Base-by-base conservation (phyloP, 139 green algal species). In the Zygnema circumcarinatum region DNA sequence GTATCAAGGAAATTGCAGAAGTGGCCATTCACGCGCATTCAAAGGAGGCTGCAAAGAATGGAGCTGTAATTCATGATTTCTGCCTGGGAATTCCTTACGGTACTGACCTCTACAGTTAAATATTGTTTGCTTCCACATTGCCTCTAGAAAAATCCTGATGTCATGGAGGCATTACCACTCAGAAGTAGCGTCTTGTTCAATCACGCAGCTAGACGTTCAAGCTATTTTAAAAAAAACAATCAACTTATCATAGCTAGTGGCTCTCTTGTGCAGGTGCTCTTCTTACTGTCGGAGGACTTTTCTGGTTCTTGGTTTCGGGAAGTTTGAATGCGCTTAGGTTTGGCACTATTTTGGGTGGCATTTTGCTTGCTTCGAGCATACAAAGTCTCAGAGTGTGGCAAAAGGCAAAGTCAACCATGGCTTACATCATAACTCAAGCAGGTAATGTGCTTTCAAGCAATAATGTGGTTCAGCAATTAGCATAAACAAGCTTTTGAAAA, bases 51-150 rank as follows among this genome's bases (percentile, higher is more conserved):
- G 53, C 41, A 7, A 81, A 32, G 32, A 32, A 56, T 32, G 84
- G 84, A n/a, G 84, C 84, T 56, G 79, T 79, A n/a, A 89, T 89
- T 32, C 84, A 89, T 33, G 84, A 89, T 67, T 89, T 89, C 31
- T 89, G 84, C 36, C 79, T 89, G 1, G 84, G 84, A 53, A 89
- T 89, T 81, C 84, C 84, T 22, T 89, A 89, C 36, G 84, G 84
- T 89, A 35, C 69, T 78, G 35, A 16, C n/a, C n/a, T 35, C 29
- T 72, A 29, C 56, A 72, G 29, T n/a, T n/a, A n/a, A n/a, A n/a
- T n/a, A n/a, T n/a, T n/a, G n/a, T n/a, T n/a, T n/a, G n/a, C n/a
- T n/a, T n/a, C n/a, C n/a, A n/a, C n/a, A n/a, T n/a, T n/a, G n/a
- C n/a, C n/a, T n/a, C n/a, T n/a, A n/a, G n/a, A n/a, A n/a, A n/a